Evolutionary conservation across 2,329 filamentous ascomycete species (phyloP).

Genomic region (Drechmeria coniospora): DNA sequence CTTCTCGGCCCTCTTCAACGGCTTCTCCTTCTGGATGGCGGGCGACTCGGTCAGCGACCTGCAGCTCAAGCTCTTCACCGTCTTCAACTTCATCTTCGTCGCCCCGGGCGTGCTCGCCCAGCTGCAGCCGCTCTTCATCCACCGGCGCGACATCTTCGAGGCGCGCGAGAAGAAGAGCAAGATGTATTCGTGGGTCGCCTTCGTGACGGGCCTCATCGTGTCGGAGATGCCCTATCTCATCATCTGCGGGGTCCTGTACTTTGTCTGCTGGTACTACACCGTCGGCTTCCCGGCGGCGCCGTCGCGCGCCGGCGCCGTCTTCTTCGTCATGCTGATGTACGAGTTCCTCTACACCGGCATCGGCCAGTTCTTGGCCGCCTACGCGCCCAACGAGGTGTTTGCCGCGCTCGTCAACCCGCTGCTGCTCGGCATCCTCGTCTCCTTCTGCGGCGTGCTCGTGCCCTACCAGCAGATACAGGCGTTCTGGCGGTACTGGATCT

Average conservation of each 20-base stretch:
- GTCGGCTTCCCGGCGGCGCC: constrained; percentile 31
- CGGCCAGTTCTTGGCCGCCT: constrained; percentile 48
- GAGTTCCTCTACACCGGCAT: constrained; percentile 46
- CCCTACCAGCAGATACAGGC: constrained; percentile 44
- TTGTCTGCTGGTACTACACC: constrained; percentile 41
- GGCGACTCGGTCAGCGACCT: constrained; percentile 33
- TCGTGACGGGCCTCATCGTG: constrained; percentile 35
- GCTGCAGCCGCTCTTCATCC: constrained; percentile 42
- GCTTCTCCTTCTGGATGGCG: constrained; percentile 46
- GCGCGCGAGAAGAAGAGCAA: constrained; percentile 44
- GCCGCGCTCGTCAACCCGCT: constrained; percentile 42
- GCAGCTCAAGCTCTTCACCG: constrained; percentile 40
- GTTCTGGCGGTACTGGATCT: constrained; percentile 57
- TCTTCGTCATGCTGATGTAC: constrained; percentile 42
- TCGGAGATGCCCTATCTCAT: constrained; percentile 31
- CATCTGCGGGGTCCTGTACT: constrained; percentile 31
- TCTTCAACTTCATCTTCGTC: constrained; percentile 50
- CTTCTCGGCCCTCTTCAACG: constrained; percentile 39
- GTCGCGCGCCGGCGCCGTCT: constrained; percentile 31
- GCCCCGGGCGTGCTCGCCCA: constrained; percentile 42
- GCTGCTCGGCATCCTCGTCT: constrained; percentile 41
- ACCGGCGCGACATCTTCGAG: constrained; percentile 41
- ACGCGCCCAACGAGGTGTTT: constrained; percentile 44
- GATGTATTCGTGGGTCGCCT: constrained; percentile 45
- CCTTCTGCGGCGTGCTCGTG: constrained; percentile 62